These are phyloP conservation scores for Larix kaempferi DNA, from an alignment of 75 land plant genomes.

Conservation along the genomic window DNA sequence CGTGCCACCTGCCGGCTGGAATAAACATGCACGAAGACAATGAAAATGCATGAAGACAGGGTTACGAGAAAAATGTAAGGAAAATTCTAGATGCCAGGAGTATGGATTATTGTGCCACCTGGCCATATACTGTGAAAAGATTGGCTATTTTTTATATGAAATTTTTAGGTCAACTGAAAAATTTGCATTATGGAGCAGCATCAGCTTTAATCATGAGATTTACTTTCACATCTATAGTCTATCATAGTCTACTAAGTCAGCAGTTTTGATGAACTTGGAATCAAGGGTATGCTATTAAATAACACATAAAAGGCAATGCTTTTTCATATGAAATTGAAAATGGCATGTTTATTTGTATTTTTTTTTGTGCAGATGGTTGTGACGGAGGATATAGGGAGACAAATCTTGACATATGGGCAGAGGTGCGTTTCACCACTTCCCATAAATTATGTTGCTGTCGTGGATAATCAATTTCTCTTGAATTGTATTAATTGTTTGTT, in stretches of 20 bases:
- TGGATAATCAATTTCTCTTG: background rate
- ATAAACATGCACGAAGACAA: too few species aligned
- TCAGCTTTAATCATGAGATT: too few species aligned
- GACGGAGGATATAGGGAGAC: constrained; percentile 90
- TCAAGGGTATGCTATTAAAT: constrained; percentile 57
- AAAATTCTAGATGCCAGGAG: too few species aligned
- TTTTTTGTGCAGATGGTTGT: constrained; percentile 60
- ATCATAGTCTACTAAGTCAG: constrained; percentile 82
- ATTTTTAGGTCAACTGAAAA: too few species aligned
- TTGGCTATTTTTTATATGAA: too few species aligned
- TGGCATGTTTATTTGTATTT: background rate
- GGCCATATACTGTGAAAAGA: too few species aligned
- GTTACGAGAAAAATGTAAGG: too few species aligned
- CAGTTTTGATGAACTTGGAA: constrained; percentile 93
- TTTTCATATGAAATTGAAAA: background rate
- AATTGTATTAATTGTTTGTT: background rate
- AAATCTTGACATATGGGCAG: constrained; percentile 73
- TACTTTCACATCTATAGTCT: too few species aligned
- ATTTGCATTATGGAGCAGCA: too few species aligned
- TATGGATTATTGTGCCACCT: too few species aligned
- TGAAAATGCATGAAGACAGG: too few species aligned
- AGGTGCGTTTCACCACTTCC: constrained; percentile 27
- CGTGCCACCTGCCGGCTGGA: too few species aligned
- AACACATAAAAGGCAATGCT: background rate
- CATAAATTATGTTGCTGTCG: background rate